phyloP scores from a whole-genome alignment of 139 green algal genomes.

The Diplosphaera chodatii region DNA sequence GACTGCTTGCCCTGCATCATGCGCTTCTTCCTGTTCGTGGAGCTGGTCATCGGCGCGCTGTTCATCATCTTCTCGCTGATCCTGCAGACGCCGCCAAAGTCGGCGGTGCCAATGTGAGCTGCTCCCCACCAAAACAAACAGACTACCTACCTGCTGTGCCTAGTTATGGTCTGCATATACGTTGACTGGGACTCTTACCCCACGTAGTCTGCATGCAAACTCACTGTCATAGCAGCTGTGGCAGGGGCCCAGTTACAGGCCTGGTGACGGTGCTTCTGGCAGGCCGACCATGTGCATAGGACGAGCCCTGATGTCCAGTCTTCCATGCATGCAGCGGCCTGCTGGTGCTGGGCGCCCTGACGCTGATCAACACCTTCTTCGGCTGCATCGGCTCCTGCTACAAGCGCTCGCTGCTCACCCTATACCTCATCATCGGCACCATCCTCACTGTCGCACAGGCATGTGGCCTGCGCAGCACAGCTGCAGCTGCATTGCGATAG shows the following conservation, averaged over 20 bases:
- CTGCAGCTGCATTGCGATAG: no score
- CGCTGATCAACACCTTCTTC: constrained; percentile 10
- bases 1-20: constrained; percentile 12
- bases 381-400: constrained; percentile 18
- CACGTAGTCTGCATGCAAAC: no score
- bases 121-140: no score
- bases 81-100: constrained; percentile 29
- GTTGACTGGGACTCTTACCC: no score
- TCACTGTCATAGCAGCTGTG: no score
- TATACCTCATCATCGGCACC: constrained; percentile 23
- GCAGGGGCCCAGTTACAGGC: no score
- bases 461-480: no score
- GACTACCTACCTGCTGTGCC: no score
- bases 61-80: constrained; percentile 35
- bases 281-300: no score
- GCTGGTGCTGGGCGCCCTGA: constrained; percentile 23
- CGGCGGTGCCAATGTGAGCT: constrained; percentile 29
- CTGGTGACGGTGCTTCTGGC: no score
- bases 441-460: constrained; percentile 27
- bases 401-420: constrained; percentile 12
- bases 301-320: no score
- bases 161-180: no score
- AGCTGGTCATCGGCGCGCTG: constrained; percentile 11
- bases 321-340: constrained; percentile 31
- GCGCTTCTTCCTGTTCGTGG: constrained; percentile 16